Evolutionary conservation across 2,329 filamentous ascomycete species (phyloP).

Genomic region (Chaetothyriales sp.): DNA sequence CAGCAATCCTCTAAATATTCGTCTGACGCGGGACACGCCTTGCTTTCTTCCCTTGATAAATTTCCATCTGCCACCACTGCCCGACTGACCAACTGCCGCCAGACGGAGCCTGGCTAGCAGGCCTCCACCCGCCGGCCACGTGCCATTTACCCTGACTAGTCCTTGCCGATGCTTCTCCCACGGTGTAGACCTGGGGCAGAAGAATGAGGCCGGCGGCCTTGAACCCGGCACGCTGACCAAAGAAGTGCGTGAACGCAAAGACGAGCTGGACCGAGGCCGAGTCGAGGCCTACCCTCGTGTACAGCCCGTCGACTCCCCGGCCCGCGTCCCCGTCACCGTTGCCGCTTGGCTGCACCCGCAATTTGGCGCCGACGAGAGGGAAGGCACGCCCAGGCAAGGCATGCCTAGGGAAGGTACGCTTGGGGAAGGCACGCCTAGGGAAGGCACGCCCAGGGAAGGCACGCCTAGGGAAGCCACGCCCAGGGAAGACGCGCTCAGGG

Average conservation of each 20-base stretch:
- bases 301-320: neutral
- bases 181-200: neutral
- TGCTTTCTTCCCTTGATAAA: neutral
- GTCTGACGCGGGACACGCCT: neutral
- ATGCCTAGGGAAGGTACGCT: neutral
- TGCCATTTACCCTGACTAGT: neutral
- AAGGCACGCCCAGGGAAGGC: neutral
- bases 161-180: neutral
- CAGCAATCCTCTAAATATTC: conserved; percentile 13
- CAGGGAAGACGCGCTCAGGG: no score
- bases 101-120: neutral
- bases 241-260: conserved; percentile 25
- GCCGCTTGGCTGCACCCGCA: neutral
- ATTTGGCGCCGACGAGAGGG: neutral
- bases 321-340: neutral
- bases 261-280: conserved; percentile 25
- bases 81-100: neutral
- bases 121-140: neutral
- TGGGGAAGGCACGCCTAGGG: neutral
- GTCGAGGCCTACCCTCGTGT: conserved; percentile 27
- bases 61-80: neutral
- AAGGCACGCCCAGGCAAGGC: neutral
- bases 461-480: no score
- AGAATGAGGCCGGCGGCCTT: neutral
- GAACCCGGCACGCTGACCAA: conserved; percentile 7